A percentile compares a stretch with the other conserved stretches of the same genome.
These are phyloP conservation scores for Stromatinia cepivora DNA, from an alignment of 2,329 filamentous ascomycete species.

Conservation along the genomic window DNA sequence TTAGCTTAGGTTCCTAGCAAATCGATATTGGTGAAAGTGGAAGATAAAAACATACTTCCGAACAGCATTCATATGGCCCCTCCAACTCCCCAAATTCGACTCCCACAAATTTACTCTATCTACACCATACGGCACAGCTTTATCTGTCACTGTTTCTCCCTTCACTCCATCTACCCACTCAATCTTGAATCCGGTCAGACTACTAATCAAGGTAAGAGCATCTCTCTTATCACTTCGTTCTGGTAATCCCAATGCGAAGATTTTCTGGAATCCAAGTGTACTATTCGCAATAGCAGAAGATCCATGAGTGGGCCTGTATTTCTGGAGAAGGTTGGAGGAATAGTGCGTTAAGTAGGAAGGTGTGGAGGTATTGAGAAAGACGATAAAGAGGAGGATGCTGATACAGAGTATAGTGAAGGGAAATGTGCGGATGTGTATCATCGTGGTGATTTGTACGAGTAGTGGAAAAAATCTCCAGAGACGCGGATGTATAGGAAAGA, in stretches of 20 bases:
- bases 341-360: constrained; percentile 17
- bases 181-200: constrained; percentile 46
- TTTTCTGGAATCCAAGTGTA: constrained; percentile 43
- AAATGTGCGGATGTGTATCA: constrained; percentile 18
- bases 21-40: accelerated
- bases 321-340: constrained; percentile 8
- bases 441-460: not conserved
- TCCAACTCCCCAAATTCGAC: constrained; percentile 46
- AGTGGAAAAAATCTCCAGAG: not conserved
- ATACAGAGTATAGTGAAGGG: constrained; percentile 11
- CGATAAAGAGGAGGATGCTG: constrained; percentile 13
- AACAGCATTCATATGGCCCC: constrained; percentile 45
- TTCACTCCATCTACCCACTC: constrained; percentile 48
- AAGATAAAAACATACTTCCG: constrained; percentile 27
- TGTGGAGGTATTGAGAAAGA: constrained; percentile 20
- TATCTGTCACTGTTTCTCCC: constrained; percentile 45
- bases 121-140: constrained; percentile 43
- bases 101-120: constrained; percentile 26
- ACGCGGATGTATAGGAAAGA: no score
- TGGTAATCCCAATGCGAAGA: constrained; percentile 50
- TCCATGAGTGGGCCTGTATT: constrained; percentile 11
- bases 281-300: not conserved
- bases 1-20: not conserved
- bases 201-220: constrained; percentile 47
- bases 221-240: constrained; percentile 52